Conservation (phyloP, 2,329 filamentous ascomycete genomes). For the Ustulina deusta region DNA sequence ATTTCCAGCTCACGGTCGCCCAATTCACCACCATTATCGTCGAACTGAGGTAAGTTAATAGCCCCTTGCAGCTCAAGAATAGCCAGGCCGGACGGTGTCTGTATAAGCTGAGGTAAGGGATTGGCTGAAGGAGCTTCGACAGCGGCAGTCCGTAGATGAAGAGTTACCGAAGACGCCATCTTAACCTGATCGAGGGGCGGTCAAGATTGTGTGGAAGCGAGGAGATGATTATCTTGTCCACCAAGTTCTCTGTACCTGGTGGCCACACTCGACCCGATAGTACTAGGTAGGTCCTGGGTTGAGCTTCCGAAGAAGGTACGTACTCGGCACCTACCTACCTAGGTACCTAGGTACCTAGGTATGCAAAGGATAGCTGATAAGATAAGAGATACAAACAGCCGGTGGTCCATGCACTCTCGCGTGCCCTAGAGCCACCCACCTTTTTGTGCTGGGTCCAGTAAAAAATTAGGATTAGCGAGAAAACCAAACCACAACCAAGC, state of each 20-base stretch:
- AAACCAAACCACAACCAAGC: slow-evolving; percentile 45
- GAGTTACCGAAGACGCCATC: slow-evolving; percentile 54
- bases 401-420: slow-evolving; percentile 43
- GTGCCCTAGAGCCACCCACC: slow-evolving; percentile 47
- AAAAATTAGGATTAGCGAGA: slow-evolving; percentile 51
- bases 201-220: too few relatives aligned
- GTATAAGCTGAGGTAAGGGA: slow-evolving; percentile 83
- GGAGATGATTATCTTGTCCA: not conserved
- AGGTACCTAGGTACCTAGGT: slow-evolving; percentile 8
- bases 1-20: slow-evolving; percentile 63
- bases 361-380: slow-evolving; percentile 16
- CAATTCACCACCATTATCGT: slow-evolving; percentile 50
- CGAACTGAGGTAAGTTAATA: slow-evolving; percentile 75
- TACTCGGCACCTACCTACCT: too few relatives aligned
- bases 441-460: slow-evolving; percentile 41
- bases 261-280: not conserved
- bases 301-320: too few relatives aligned
- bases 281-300: not conserved
- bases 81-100: slow-evolving; percentile 89
- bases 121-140: slow-evolving; percentile 48
- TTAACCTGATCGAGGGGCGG: slow-evolving; percentile 1
- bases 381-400: not conserved
- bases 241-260: not conserved
- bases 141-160: slow-evolving; percentile 55
- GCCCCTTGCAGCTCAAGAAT: slow-evolving; percentile 93